Evolutionary conservation across 2,329 filamentous ascomycete genomes (phyloP).

Genomic region (Aspergillus arachidicola): DNA sequence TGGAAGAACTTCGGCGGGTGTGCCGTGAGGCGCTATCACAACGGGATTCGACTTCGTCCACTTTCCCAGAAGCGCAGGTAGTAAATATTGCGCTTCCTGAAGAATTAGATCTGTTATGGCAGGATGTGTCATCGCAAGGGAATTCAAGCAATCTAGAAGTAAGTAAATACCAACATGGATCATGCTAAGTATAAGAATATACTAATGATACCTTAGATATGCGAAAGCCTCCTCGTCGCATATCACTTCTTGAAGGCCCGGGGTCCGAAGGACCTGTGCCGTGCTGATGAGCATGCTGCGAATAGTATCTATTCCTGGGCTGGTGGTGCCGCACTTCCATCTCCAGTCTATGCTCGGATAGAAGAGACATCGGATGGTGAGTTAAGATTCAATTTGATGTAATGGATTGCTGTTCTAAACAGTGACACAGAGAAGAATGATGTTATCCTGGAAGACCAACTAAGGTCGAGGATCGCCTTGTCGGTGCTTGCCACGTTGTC

Average conservation of each 20-base stretch:
- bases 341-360: slow-evolving; percentile 32
- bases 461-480: slow-evolving; percentile 33
- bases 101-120: slow-evolving; percentile 32
- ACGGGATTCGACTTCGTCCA: slow-evolving; percentile 6
- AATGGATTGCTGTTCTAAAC: neutral
- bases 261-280: slow-evolving; percentile 18
- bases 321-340: slow-evolving; percentile 33
- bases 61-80: slow-evolving; percentile 12
- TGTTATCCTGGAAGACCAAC: slow-evolving; percentile 27
- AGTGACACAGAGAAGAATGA: slow-evolving; percentile 20
- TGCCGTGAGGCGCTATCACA: slow-evolving; percentile 28
- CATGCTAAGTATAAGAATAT: neutral
- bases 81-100: slow-evolving; percentile 12
- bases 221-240: slow-evolving; percentile 35
- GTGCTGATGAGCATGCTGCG: slow-evolving; percentile 26
- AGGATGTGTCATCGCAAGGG: slow-evolving; percentile 29
- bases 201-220: slow-evolving; percentile 25
- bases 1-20: slow-evolving; percentile 33
- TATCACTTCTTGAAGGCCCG: slow-evolving; percentile 26
- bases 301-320: slow-evolving; percentile 38
- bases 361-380: slow-evolving; percentile 28
- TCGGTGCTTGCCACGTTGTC: slow-evolving; percentile 29
- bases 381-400: neutral
- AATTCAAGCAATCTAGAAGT: slow-evolving; percentile 26
- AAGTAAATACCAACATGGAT: slow-evolving; percentile 12